Percentiles rank a stretch among this genome's conserved stretches.
Evolutionary conservation across 2,329 filamentous ascomycete genomes (phyloP).

Genomic region (Zasmidium angulare): DNA sequence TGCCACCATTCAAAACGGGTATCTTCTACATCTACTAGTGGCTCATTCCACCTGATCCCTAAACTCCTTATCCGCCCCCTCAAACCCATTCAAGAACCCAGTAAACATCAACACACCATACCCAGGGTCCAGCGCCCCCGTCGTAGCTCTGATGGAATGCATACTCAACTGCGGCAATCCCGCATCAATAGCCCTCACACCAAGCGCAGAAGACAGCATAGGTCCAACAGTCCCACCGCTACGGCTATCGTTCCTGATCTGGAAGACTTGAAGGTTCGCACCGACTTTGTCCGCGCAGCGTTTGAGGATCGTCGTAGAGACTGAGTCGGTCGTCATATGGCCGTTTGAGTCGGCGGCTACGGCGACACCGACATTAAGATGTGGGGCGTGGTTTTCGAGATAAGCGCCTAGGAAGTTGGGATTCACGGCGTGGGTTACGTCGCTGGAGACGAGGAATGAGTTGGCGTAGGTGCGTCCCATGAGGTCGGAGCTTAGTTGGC

Average conservation of each 20-base stretch:
- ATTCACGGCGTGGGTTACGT: constrained; percentile 92
- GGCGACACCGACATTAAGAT: constrained; percentile 82
- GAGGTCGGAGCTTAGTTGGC: constrained; percentile 51
- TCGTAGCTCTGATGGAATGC: constrained; percentile 89
- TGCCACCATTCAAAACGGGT: neutral
- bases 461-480: constrained; percentile 83
- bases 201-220: constrained; percentile 77
- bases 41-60: constrained; percentile 4
- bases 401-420: constrained; percentile 88
- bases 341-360: constrained; percentile 83
- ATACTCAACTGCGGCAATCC: constrained; percentile 91
- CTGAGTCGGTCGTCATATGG: constrained; percentile 92
- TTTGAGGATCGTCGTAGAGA: constrained; percentile 77
- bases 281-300: constrained; percentile 73
- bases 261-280: constrained; percentile 78
- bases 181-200: constrained; percentile 79
- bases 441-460: constrained; percentile 87
- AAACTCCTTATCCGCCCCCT: constrained; percentile 82
- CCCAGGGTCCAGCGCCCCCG: constrained; percentile 80
- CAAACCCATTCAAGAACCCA: constrained; percentile 83
- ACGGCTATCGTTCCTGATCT: constrained; percentile 88
- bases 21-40: neutral
- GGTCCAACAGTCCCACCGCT: constrained; percentile 95
- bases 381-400: constrained; percentile 79
- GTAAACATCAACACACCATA: constrained; percentile 85